Conservation (phyloP, 2,329 filamentous ascomycete species). For the Clonostachys solani region DNA sequence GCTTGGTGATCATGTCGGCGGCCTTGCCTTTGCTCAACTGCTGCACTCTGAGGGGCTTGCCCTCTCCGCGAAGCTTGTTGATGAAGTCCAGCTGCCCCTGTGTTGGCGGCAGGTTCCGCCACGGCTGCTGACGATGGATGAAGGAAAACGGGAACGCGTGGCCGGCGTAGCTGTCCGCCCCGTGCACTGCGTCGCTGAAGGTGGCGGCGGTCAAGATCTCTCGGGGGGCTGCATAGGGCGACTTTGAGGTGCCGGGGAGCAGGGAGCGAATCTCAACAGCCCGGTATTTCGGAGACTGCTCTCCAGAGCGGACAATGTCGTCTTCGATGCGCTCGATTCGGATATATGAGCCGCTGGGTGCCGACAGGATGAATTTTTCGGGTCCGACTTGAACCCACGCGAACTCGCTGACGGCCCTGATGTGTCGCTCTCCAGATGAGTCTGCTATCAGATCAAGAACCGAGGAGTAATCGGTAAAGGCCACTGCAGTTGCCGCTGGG, state of each 20-base stretch:
- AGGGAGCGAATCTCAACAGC: constrained; percentile 44
- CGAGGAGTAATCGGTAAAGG: constrained; percentile 86
- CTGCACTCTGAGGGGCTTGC: constrained; percentile 45
- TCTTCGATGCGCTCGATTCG: constrained; percentile 38
- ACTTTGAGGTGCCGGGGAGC: constrained; percentile 37
- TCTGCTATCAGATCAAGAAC: constrained; percentile 90
- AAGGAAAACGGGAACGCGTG: constrained; percentile 63
- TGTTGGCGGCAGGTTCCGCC: constrained; percentile 66
- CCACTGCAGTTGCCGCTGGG: constrained; percentile 42
- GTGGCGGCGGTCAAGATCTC: constrained; percentile 61
- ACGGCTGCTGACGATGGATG: constrained; percentile 61
- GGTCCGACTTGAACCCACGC: constrained; percentile 80
- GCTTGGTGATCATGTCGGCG: constrained; percentile 86
- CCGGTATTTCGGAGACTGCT: constrained; percentile 23
- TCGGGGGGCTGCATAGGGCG: constrained; percentile 65
- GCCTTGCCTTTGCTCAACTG: constrained; percentile 77
- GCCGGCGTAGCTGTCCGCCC: constrained; percentile 75
- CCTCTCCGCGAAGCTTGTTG: constrained; percentile 56
- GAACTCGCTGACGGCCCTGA: constrained; percentile 69
- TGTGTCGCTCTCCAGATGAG: constrained; percentile 71
- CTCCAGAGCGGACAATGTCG: constrained; percentile 7
- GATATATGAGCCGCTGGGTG: constrained; percentile 58
- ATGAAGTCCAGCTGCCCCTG: constrained; percentile 64
- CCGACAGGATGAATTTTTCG: constrained; percentile 67
- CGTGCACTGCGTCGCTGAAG: constrained; percentile 74